Evolutionary conservation across 148 eudicot genomes (phyloP), one percentile per base, ranked within the genome.

Genomic region (Heliosperma pusillum): DNA sequence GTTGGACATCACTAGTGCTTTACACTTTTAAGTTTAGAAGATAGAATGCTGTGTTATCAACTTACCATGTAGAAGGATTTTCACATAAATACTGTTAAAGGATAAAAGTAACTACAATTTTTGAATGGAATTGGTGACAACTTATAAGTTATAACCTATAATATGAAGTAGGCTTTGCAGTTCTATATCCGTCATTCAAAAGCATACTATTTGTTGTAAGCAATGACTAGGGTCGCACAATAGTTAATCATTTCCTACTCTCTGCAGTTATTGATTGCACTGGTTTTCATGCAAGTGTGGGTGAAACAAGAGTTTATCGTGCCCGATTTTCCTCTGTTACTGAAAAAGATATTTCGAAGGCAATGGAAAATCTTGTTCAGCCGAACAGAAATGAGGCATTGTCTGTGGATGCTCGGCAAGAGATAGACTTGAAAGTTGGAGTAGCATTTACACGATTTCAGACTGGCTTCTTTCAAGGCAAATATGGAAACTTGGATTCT

Each of bases 381-480:
- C 98, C 98, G 69, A 91, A 93, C 82, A 82, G 77, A 79, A 82
- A 93, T 86, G 98, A 93, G 85, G 86, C 98, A 25, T 78, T 91
- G 77, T 93, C 98, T 73, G 98, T 93, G 42, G 98, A 93, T 91
- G 98, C 95, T 78, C 94, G 98, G 73, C 98, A 93, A 77, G 98
- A 93, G 81, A 93, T 93, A 82, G 98, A 93, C 83, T 81, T 93
- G 88, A 93, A 93, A 91, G 98, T 93, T 83, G 98, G 98, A 69
- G 98, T 93, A 77, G 97, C 98, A 47, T 91, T 93, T 74, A 93
- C 98, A 3, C 84, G 98, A 68, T 93, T 86, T 75, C 98, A 93
- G 86, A 93, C 98, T 58, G 78, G 87, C 74, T 93, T 76, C 81
- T 93, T 93, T 81, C 96, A 93, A 80, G 98, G 98, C 21, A 93